phyloP scores from a whole-genome alignment of 768 basidiomycete species.

The Suillus subluteus region DNA sequence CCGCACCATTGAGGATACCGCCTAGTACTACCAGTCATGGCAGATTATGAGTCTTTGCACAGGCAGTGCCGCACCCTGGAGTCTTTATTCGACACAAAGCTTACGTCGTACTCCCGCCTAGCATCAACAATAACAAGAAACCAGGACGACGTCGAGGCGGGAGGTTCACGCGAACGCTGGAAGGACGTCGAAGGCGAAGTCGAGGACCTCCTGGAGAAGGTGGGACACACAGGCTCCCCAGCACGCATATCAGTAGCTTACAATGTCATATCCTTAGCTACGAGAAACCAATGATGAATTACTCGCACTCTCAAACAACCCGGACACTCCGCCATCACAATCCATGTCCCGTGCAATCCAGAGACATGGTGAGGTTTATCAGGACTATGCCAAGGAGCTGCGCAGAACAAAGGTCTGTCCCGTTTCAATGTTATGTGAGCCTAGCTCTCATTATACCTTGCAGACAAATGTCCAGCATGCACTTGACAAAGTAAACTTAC shows the following conservation, averaged over 20 bases:
- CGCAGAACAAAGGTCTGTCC: conserved; percentile 75
- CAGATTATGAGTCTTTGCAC: conserved; percentile 86
- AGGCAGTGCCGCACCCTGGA: conserved; percentile 93
- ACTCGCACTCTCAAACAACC: conserved; percentile 62
- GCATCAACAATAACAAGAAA: conserved; percentile 65
- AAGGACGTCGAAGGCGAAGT: conserved; percentile 85
- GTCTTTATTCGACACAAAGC: conserved; percentile 87
- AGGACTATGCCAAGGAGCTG: conserved; percentile 86
- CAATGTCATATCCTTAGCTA: conserved; percentile 51
- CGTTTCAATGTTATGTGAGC: neutral
- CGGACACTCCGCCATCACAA: conserved; percentile 72
- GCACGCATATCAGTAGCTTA: conserved; percentile 6
- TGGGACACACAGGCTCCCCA: conserved; percentile 27
- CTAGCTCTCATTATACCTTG: conserved; percentile 8
- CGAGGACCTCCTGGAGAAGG: conserved; percentile 86
- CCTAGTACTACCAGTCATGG: conserved; percentile 46
- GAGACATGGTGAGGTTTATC: conserved; percentile 86
- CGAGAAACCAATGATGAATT: conserved; percentile 87
- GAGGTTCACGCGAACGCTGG: conserved; percentile 73
- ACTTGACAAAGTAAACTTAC: conserved; percentile 82
- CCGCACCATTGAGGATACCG: neutral
- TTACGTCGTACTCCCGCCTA: conserved; percentile 88
- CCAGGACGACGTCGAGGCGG: conserved; percentile 65
- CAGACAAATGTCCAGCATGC: conserved; percentile 83
- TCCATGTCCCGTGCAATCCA: conserved; percentile 90